Base-by-base conservation (phyloP, 2,329 filamentous ascomycete species). In the Aspergillus jensenii region DNA sequence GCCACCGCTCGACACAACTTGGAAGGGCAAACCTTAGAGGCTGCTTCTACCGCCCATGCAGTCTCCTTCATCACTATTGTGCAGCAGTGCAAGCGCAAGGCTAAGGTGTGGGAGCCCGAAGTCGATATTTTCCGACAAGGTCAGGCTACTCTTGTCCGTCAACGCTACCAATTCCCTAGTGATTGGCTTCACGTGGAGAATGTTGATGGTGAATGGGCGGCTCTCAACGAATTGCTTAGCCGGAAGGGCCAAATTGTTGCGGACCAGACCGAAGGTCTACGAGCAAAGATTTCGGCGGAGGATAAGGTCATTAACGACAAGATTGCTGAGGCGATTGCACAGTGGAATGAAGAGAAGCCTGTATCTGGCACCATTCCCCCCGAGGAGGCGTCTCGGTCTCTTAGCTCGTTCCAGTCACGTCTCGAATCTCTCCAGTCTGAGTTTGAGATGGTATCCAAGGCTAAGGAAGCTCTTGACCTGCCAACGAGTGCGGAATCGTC, bases 41-140 rank as follows among this genome's bases (percentile, higher is more conserved):
- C 93, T 19, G 93, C 91, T 4, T 98, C 95, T 1, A 99, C 95
- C 4, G 93, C 93, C 0, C 93, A 98, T 72, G 95, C 96, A 23
- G 96, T 99, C 4, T 91, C 95, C 39, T 99, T 99, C 76, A 99
- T 99, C 71, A 99, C 96, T 0, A 93, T 93, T 54, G 95, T 99
- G 5, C 95, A 99, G 77, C 91, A 91, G 70, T 97, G 92, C 79
- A 96, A 96, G 79, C 88, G 92, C 50, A 96, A 96, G 72, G 93
- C 96, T 52, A 93, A 92, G 75, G 81, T 89, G 4, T 99, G 95
- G 95, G 92, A 91, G 6, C 93, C 93, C 0, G 95, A 99, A 73
- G 91, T 99, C 41, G 93, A 96, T 68, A 89, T 91, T 48, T 99
- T 99, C 80, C 87, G 92, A 31, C 93, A 98, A 76, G 95, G 96